Evolutionary conservation across 2,329 filamentous ascomycete species (phyloP).

Genomic region (Cytospora chrysosperma): DNA sequence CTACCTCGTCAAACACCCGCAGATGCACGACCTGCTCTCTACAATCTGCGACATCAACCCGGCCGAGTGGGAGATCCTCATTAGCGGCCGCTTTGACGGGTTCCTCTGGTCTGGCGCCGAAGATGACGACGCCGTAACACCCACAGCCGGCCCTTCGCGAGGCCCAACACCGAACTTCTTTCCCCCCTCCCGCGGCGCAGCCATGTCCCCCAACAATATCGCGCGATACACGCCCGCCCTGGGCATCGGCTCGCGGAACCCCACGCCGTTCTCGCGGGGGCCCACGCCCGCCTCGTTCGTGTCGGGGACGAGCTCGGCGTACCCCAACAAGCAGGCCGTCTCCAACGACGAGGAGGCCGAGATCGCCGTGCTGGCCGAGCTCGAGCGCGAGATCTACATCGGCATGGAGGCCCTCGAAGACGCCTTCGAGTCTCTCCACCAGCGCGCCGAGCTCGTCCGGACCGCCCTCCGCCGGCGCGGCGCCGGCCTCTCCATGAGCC

Average conservation of each 20-base stretch:
- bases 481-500: slow-evolving; percentile 68
- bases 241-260: slow-evolving; percentile 44
- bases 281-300: slow-evolving; percentile 48
- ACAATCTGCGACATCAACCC: slow-evolving; percentile 85
- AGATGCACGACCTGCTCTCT: slow-evolving; percentile 80
- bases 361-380: slow-evolving; percentile 83
- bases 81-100: slow-evolving; percentile 90
- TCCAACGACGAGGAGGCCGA: slow-evolving; percentile 93
- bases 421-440: slow-evolving; percentile 88
- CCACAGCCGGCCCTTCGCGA: slow-evolving; percentile 44
- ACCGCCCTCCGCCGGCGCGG: slow-evolving; percentile 77
- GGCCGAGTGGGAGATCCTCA: slow-evolving; percentile 95
- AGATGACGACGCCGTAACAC: slow-evolving; percentile 42
- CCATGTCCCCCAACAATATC: slow-evolving; percentile 40
- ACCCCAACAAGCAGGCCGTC: slow-evolving; percentile 58
- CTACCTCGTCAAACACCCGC: slow-evolving; percentile 79
- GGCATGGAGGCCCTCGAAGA: slow-evolving; percentile 95
- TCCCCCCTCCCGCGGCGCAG: slow-evolving; percentile 37
- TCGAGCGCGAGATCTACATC: slow-evolving; percentile 88
- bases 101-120: slow-evolving; percentile 94
- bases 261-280: slow-evolving; percentile 51
- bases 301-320: slow-evolving; percentile 47
- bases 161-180: slow-evolving; percentile 55
- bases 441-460: slow-evolving; percentile 77
- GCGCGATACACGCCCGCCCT: slow-evolving; percentile 37